Evolutionary conservation across 2,329 filamentous ascomycete genomes (phyloP).

Genomic region (Talaromyces sp.): DNA sequence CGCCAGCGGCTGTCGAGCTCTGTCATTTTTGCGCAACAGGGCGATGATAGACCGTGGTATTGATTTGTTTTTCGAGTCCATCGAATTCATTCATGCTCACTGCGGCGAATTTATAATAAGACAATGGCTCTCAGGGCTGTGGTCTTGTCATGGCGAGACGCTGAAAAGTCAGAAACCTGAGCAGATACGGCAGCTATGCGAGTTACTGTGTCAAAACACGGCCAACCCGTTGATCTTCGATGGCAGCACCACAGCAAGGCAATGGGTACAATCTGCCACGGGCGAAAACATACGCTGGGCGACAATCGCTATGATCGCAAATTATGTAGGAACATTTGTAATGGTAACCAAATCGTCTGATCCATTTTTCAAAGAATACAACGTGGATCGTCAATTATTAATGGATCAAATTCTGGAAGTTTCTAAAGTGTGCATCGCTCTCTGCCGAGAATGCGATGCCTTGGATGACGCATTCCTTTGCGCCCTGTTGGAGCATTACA

Average conservation of each 20-base stretch:
- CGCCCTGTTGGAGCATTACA: neutral
- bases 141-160: neutral
- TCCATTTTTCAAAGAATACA: neutral
- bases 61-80: neutral
- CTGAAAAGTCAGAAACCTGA: neutral
- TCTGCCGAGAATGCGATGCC: neutral
- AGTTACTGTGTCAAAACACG: neutral
- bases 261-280: neutral
- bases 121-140: neutral
- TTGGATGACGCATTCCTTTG: neutral
- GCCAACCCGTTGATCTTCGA: neutral
- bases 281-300: neutral
- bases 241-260: neutral
- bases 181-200: neutral
- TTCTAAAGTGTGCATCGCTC: neutral
- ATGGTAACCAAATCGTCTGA: neutral
- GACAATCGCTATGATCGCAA: neutral
- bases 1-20: neutral
- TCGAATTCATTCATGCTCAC: neutral
- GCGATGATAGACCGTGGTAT: conserved; percentile 6
- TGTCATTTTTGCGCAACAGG: neutral
- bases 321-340: neutral
- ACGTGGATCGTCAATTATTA: neutral
- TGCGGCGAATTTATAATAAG: neutral
- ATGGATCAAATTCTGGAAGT: neutral